Evolutionary conservation across 2,329 filamentous ascomycete genomes (phyloP).

Genomic region (Monilinia aucupariae): DNA sequence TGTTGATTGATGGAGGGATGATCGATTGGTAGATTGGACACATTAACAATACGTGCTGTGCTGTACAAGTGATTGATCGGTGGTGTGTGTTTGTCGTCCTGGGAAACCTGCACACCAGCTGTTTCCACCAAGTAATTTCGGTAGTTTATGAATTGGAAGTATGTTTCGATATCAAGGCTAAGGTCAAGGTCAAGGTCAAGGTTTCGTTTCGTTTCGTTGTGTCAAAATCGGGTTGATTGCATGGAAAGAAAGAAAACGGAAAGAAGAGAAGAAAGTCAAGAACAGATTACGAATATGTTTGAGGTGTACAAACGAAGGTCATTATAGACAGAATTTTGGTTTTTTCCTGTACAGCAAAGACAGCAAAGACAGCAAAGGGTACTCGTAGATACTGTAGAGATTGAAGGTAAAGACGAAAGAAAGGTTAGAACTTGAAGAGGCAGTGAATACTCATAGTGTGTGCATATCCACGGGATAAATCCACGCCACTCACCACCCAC

Average conservation of each 20-base stretch:
- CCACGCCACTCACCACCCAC: too few species aligned
- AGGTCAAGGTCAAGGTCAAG: background rate
- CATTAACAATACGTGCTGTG: too few species aligned
- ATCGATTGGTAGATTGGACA: background rate
- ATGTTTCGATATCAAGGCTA: background rate
- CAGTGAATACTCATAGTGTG: too few species aligned
- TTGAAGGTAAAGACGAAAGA: background rate
- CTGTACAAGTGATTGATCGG: background rate
- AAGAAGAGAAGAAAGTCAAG: background rate
- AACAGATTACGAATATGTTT: background rate
- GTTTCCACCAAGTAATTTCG: constrained; percentile 6
- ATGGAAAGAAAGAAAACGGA: too few species aligned
- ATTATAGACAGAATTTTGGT: background rate
- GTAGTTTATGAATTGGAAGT: background rate
- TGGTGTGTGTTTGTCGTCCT: background rate
- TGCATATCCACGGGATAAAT: too few species aligned
- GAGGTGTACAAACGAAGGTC: too few species aligned
- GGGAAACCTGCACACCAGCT: background rate
- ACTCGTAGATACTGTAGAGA: too few species aligned
- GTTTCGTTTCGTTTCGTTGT: background rate
- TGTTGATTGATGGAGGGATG: background rate
- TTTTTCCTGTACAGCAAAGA: background rate
- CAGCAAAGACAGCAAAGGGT: too few species aligned
- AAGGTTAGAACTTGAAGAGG: too few species aligned
- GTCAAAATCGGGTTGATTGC: background rate